Evolutionary conservation across 495 filamentous ascomycete genomes (phyloP), one percentile per base, ranked within the genome.

Genomic region (Penicillium nucicola): DNA sequence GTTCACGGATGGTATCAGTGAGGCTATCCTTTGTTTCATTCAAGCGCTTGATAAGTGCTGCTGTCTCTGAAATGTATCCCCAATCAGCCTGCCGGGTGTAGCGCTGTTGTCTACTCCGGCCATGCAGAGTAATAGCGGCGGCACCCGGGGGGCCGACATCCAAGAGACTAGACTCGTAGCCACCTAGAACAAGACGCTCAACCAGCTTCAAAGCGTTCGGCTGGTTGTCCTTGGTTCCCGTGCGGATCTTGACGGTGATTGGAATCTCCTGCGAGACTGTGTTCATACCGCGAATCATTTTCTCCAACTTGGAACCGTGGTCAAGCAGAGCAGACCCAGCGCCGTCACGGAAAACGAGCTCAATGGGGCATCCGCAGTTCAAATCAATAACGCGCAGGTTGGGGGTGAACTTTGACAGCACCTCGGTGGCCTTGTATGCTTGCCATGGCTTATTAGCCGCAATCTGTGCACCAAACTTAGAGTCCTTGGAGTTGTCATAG

Each of bases 351-450:
- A 81, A 96, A 35, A 98, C 84, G 46, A 96, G 78, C 55, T 98
- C 92, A 60, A 98, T 96, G 13, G 93, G 93, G 61, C 93, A 98
- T 25, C 93, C 93, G 59, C 92, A 96, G 71, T 98, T 98, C 50
- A 98, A 69, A 61, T 98, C 93, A 48, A 98, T 84, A 5, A 95
- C 81, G 23, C 93, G 86, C 9, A 97, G 76, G 58, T 89, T 76
- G 3, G 93, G 92, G 33, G 89, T 82, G 40, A 87, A 82, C 14
- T 74, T 70, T 1, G 87, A 85, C 38, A 98, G 71, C 22, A 87
- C 74, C 62, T 98, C 92, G 0, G 92, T 87, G 1, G 89, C 80
- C 64, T 96, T 96, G 53, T 93, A 70, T 4, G 88, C 93, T 18
- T 87, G 76, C 83, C 89, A 93, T 2, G 91, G 84, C 56, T 92